Evolutionary conservation across 441 rosid genomes (phyloP).

Genomic region (Syzygium malaccense): DNA sequence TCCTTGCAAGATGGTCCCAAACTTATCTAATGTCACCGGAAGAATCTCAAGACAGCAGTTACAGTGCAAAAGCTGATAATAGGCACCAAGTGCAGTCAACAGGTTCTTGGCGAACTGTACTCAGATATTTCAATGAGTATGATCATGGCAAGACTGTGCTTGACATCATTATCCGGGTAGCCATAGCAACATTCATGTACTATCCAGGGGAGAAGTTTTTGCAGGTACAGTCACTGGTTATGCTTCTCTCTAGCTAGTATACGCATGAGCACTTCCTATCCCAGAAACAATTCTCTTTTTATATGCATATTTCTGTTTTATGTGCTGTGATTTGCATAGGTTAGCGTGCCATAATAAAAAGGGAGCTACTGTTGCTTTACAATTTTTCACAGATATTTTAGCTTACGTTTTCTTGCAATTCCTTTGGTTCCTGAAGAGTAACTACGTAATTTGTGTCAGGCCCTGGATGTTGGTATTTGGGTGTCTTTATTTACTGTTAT

Average conservation of each 20-base stretch:
- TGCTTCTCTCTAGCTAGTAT: neutral
- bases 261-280: neutral
- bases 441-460: neutral
- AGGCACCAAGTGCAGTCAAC: constrained; percentile 38
- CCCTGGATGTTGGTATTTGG: neutral
- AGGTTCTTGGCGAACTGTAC: constrained; percentile 50
- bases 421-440: neutral
- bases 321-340: neutral
- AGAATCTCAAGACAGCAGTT: constrained; percentile 32
- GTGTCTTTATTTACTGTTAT: neutral
- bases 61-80: constrained; percentile 33
- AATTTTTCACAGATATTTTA: neutral
- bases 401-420: neutral
- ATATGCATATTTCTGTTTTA: neutral
- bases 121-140: constrained; percentile 70
- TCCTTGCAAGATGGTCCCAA: constrained; percentile 90
- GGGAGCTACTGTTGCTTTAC: neutral
- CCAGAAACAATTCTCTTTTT: neutral
- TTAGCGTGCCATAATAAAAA: neutral
- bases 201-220: constrained; percentile 95
- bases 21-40: constrained; percentile 76
- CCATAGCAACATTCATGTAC: constrained; percentile 66
- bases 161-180: constrained; percentile 73
- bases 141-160: constrained; percentile 77
- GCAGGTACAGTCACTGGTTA: constrained; percentile 51